These are phyloP conservation scores for Aspergillus oerlinghausenensis DNA, from an alignment of 2,329 filamentous ascomycete species.

Conservation along the genomic window DNA sequence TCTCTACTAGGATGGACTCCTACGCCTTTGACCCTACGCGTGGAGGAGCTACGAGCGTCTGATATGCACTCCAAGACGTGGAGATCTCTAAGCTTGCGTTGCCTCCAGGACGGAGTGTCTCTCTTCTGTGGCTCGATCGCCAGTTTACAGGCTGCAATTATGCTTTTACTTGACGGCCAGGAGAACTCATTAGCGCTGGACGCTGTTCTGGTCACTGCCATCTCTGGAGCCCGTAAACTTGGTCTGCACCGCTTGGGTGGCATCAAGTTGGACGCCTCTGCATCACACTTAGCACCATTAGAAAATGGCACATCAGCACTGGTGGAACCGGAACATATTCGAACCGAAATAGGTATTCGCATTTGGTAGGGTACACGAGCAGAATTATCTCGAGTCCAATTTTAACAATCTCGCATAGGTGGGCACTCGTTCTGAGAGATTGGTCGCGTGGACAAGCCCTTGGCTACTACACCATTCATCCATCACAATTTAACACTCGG, in stretches of 20 bases:
- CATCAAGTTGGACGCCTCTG: not conserved
- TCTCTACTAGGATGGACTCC: not conserved
- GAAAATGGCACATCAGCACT: not conserved
- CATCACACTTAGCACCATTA: not conserved
- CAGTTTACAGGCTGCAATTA: constrained; percentile 10
- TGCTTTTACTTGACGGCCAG: constrained; percentile 12
- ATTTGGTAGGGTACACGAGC: not conserved
- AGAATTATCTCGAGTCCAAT: not conserved
- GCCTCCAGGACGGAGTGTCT: constrained; percentile 8
- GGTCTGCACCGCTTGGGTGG: constrained; percentile 10
- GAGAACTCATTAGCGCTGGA: constrained; percentile 7
- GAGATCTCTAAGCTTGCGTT: constrained; percentile 6
- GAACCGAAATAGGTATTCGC: not conserved
- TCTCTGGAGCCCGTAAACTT: constrained; percentile 12
- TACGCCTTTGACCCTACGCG: not conserved
- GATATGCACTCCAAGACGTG: not conserved
- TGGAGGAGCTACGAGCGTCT: not conserved
- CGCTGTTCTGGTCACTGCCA: constrained; percentile 9
- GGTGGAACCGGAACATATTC: not conserved
- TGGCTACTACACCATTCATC: constrained; percentile 14
- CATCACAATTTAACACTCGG: constrained; percentile 13
- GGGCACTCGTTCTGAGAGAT: constrained; percentile 13
- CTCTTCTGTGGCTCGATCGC: constrained; percentile 13
- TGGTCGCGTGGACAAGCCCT: constrained; percentile 16
- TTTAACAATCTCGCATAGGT: constrained; percentile 1